Evolutionary conservation across 2,329 filamentous ascomycete genomes (phyloP).

Genomic region (Fusarium zealandicum): DNA sequence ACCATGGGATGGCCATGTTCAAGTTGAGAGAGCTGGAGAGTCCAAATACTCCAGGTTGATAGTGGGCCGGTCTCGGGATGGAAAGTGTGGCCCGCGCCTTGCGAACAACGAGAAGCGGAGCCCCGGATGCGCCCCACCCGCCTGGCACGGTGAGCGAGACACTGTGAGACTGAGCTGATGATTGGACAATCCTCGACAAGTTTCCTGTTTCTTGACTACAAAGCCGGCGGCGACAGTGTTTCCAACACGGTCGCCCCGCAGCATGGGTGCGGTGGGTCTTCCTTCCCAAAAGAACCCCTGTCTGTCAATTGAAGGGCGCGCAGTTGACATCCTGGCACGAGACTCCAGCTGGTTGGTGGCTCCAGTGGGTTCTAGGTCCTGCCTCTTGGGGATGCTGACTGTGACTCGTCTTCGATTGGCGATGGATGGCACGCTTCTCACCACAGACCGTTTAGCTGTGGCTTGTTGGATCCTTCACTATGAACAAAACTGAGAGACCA

Average conservation of each 20-base stretch:
- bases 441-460: slow-evolving; percentile 19
- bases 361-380: slow-evolving; percentile 8
- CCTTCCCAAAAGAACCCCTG: slow-evolving; percentile 27
- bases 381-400: slow-evolving; percentile 26
- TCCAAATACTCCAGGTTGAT: no score
- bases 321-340: slow-evolving; percentile 38
- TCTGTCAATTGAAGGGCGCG: slow-evolving; percentile 44
- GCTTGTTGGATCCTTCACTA: slow-evolving; percentile 17
- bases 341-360: slow-evolving; percentile 30
- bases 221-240: slow-evolving; percentile 25
- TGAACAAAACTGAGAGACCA: slow-evolving; percentile 39
- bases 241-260: slow-evolving; percentile 14
- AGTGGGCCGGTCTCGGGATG: slow-evolving; percentile 38
- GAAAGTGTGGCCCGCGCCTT: slow-evolving; percentile 33
- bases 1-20: not conserved
- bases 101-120: slow-evolving; percentile 42
- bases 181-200: slow-evolving; percentile 10
- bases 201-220: slow-evolving; percentile 10
- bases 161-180: slow-evolving; percentile 23
- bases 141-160: slow-evolving; percentile 7
- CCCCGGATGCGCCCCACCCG: slow-evolving; percentile 18
- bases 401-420: slow-evolving; percentile 28
- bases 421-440: slow-evolving; percentile 3
- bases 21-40: not conserved
- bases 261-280: slow-evolving; percentile 23